phyloP scores from a whole-genome alignment of 2,329 filamentous ascomycete genomes.

The Alternaria hordeiaustralica region DNA sequence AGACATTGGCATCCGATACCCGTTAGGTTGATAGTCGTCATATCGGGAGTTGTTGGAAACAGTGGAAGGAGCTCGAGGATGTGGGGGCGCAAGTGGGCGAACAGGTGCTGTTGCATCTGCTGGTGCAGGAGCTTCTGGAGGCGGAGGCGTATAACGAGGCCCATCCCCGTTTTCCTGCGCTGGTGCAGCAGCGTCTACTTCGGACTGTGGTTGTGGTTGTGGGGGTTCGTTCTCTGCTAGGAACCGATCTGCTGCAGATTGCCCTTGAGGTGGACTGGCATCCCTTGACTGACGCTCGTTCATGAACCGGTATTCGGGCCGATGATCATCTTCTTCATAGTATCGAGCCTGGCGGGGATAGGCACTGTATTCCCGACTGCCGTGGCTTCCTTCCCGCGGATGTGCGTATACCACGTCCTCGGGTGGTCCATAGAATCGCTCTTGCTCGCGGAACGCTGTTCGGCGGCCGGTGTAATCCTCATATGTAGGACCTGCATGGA shows the following conservation, averaged over 20 bases:
- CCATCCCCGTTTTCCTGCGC: conserved; percentile 36
- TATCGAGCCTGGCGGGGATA: conserved; percentile 38
- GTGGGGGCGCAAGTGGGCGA: conserved; percentile 25
- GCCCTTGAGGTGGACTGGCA: conserved; percentile 27
- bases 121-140: conserved; percentile 20
- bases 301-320: conserved; percentile 30
- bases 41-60: conserved; percentile 44
- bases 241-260: conserved; percentile 45
- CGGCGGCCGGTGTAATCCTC: conserved; percentile 40
- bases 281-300: conserved; percentile 31
- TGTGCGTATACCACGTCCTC: conserved; percentile 38
- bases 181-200: conserved; percentile 21
- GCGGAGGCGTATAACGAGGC: conserved; percentile 39
- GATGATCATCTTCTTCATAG: conserved; percentile 31
- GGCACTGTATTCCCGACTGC: conserved; percentile 34
- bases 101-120: conserved; percentile 21
- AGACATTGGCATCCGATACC: conserved; percentile 36
- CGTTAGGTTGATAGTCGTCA: conserved; percentile 31
- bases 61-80: conserved; percentile 34
- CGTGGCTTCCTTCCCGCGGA: conserved; percentile 35
- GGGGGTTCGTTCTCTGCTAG: conserved; percentile 36
- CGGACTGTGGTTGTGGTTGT: conserved; percentile 18
- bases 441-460: conserved; percentile 42
- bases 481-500: conserved; percentile 36
- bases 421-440: conserved; percentile 36